Percentiles rank a stretch among this genome's conserved stretches.
phyloP scores from a whole-genome alignment of 1,139 yeast species.

The Citeromyces hawaiiensis region DNA sequence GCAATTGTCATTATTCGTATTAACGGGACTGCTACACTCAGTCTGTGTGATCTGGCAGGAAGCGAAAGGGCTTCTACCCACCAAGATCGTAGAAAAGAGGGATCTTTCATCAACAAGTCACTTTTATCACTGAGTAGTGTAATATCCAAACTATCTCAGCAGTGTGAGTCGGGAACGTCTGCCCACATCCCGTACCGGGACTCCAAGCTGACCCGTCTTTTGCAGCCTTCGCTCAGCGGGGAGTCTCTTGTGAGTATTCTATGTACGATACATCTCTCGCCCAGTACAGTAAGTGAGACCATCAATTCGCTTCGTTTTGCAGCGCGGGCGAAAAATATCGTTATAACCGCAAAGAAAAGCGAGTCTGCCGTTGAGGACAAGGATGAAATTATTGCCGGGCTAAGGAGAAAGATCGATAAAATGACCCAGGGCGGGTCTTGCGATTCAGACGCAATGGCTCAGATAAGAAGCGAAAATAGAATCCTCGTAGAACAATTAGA shows the following conservation, averaged over 20 bases:
- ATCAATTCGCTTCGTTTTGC: slow-evolving; percentile 84
- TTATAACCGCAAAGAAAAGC: slow-evolving; percentile 51
- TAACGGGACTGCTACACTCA: slow-evolving; percentile 44
- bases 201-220: slow-evolving; percentile 73
- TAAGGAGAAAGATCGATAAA: slow-evolving; percentile 23
- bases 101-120: slow-evolving; percentile 84
- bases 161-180: slow-evolving; percentile 9
- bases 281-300: slow-evolving; percentile 57
- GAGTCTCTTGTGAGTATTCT: slow-evolving; percentile 74
- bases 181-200: slow-evolving; percentile 85
- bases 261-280: slow-evolving; percentile 69
- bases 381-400: slow-evolving; percentile 28
- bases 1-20: slow-evolving; percentile 68
- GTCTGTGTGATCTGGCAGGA: slow-evolving; percentile 92
- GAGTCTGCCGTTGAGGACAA: slow-evolving; percentile 24
- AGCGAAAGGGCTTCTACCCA: slow-evolving; percentile 84
- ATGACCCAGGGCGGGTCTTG: slow-evolving; percentile 3
- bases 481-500: slow-evolving; percentile 56
- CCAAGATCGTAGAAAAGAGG: slow-evolving; percentile 78
- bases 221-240: slow-evolving; percentile 90
- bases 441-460: slow-evolving; percentile 13
- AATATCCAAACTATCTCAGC: slow-evolving; percentile 58
- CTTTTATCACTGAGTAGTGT: slow-evolving; percentile 82
- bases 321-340: slow-evolving; percentile 80
- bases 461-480: slow-evolving; percentile 46